Percentiles rank a stretch among this genome's conserved stretches.
Conservation (phyloP, 2,329 filamentous ascomycete species). For the Colletotrichum aenigma region DNA sequence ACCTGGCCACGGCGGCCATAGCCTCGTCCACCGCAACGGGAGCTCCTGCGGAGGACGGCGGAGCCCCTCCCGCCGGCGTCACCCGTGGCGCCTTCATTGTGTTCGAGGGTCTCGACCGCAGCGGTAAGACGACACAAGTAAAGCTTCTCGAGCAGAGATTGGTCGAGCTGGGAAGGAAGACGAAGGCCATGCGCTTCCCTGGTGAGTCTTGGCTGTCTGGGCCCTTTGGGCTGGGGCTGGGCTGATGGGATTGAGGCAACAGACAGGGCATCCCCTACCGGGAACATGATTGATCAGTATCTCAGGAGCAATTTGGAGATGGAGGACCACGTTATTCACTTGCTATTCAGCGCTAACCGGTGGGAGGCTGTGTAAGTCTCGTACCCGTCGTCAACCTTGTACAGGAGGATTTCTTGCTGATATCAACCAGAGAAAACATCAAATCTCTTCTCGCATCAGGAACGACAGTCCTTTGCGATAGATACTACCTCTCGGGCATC, state of each 20-base stretch:
- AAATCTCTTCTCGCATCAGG: slow-evolving; percentile 63
- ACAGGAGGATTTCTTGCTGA: background rate
- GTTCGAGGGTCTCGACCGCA: slow-evolving; percentile 87
- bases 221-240: background rate
- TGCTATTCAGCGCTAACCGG: slow-evolving; percentile 88
- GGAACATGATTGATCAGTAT: slow-evolving; percentile 85
- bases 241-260: background rate
- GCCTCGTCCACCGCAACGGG: slow-evolving; percentile 37
- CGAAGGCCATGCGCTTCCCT: slow-evolving; percentile 62
- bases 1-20: slow-evolving; percentile 52
- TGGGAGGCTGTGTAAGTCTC: slow-evolving; percentile 72
- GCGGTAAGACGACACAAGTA: slow-evolving; percentile 92
- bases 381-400: background rate
- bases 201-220: slow-evolving; percentile 37
- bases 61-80: slow-evolving; percentile 7
- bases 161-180: slow-evolving; percentile 50
- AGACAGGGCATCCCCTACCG: slow-evolving; percentile 86
- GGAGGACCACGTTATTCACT: slow-evolving; percentile 88
- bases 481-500: slow-evolving; percentile 94
- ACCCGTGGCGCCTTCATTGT: slow-evolving; percentile 77
- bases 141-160: slow-evolving; percentile 65
- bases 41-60: background rate
- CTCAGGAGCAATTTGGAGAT: slow-evolving; percentile 73
- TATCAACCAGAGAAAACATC: slow-evolving; percentile 51
- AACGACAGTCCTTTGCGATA: slow-evolving; percentile 81